phyloP scores from a whole-genome alignment of 495 filamentous ascomycete species.

The Aspergillus biplanus region DNA sequence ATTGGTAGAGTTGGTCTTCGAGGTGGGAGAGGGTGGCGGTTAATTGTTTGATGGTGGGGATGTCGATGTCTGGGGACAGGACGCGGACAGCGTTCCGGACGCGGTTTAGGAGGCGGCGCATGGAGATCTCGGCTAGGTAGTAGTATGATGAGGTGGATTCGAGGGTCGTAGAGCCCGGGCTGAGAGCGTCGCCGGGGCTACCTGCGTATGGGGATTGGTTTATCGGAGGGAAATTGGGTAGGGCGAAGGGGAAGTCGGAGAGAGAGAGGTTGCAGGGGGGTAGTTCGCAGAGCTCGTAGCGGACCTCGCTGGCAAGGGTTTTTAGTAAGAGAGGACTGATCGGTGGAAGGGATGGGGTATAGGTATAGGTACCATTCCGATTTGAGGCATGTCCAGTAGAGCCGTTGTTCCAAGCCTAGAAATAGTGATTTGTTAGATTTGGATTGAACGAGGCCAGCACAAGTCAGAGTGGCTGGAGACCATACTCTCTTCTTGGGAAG shows the following conservation, averaged over 20 bases:
- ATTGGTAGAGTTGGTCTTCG: slow-evolving; percentile 40
- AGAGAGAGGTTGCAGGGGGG: slow-evolving; percentile 36
- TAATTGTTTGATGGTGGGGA: slow-evolving; percentile 31
- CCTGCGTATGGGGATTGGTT: slow-evolving; percentile 21
- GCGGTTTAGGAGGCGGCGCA: slow-evolving; percentile 43
- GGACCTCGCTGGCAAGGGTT: slow-evolving; percentile 32
- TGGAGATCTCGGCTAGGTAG: slow-evolving; percentile 44
- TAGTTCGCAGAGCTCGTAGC: slow-evolving; percentile 37
- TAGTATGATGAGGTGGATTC: slow-evolving; percentile 41
- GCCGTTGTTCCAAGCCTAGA: slow-evolving; percentile 40
- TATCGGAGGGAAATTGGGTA: slow-evolving; percentile 34
- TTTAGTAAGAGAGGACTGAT: not conserved
- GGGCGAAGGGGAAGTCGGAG: slow-evolving; percentile 40
- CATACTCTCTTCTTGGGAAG: slow-evolving; percentile 40
- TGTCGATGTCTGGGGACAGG: slow-evolving; percentile 33
- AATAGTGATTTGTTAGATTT: not conserved
- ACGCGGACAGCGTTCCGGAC: slow-evolving; percentile 39
- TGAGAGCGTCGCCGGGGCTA: slow-evolving; percentile 23
- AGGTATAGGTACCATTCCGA: slow-evolving; percentile 34
- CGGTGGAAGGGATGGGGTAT: too few relatives aligned
- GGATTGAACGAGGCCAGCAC: not conserved
- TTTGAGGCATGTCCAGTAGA: slow-evolving; percentile 48
- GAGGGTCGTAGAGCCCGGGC: slow-evolving; percentile 27
- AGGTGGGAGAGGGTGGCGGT: slow-evolving; percentile 34
- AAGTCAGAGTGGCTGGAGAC: not conserved